A percentile compares a stretch with the other conserved stretches of the same genome.
Evolutionary conservation across 73 alveolate species (phyloP).

Genomic region (Uronychia binucleata): DNA sequence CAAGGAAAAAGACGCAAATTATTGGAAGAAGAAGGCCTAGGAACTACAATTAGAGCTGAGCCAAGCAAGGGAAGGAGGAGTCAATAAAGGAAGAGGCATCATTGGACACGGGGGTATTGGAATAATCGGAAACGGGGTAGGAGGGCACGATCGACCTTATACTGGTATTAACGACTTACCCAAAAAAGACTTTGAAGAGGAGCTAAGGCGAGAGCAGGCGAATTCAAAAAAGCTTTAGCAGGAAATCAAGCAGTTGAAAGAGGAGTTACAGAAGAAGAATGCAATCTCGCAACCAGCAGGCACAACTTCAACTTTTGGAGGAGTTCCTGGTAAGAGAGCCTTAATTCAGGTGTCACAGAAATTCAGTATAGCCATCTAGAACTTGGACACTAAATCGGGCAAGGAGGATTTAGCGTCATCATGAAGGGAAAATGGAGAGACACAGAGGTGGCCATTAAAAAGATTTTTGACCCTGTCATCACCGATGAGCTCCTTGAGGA

Average conservation of each 20-base stretch:
- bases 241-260: too few relatives aligned
- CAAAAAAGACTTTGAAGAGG: constrained; percentile 1
- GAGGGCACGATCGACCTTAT: too few relatives aligned
- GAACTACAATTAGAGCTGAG: too few relatives aligned
- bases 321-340: constrained; percentile 21
- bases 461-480: constrained; percentile 92
- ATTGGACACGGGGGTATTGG: too few relatives aligned
- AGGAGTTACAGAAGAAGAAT: too few relatives aligned
- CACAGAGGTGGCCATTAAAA: constrained; percentile 91
- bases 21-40: too few relatives aligned
- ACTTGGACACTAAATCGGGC: constrained; percentile 80
- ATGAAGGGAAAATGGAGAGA: constrained; percentile 86
- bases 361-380: constrained; percentile 72
- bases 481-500: constrained; percentile 88
- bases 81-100: too few relatives aligned
- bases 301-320: constrained; percentile 11
- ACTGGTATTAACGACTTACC: too few relatives aligned
- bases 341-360: constrained; percentile 49
- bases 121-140: too few relatives aligned
- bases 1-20: too few relatives aligned
- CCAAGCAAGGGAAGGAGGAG: too few relatives aligned
- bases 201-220: constrained; percentile 25
- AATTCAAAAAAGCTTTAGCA: constrained; percentile 33
- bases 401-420: constrained; percentile 96
- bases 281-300: too few relatives aligned